phyloP scores from a whole-genome alignment of 257 asterid genomes.

The Vinca minor region DNA sequence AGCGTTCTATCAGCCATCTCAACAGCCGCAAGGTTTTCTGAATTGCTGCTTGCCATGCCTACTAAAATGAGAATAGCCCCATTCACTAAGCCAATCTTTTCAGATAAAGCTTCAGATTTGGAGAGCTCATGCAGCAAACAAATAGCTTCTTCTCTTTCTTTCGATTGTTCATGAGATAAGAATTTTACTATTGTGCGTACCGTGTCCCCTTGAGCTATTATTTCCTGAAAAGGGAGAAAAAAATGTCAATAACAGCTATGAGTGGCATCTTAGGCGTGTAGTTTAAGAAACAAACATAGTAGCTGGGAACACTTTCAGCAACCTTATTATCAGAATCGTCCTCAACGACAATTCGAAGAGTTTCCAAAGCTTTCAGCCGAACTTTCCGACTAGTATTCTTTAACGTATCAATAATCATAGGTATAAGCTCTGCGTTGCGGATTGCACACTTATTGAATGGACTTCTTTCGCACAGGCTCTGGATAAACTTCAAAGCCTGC shows the following conservation, averaged over 20 bases:
- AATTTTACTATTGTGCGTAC: slow-evolving; percentile 79
- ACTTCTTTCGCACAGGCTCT: slow-evolving; percentile 58
- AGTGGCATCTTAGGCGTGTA: slow-evolving; percentile 7
- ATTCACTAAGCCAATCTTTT: slow-evolving; percentile 71
- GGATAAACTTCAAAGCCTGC: slow-evolving; percentile 57
- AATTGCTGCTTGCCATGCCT: slow-evolving; percentile 89
- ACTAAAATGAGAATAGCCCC: slow-evolving; percentile 85
- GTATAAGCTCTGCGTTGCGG: slow-evolving; percentile 65
- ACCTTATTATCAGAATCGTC: slow-evolving; percentile 90
- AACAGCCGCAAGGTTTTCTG: slow-evolving; percentile 62
- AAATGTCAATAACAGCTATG: slow-evolving; percentile 10
- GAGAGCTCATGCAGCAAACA: slow-evolving; percentile 83
- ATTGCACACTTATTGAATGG: slow-evolving; percentile 53
- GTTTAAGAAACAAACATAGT: slow-evolving; percentile 6
- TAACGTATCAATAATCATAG: slow-evolving; percentile 65
- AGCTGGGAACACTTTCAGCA: slow-evolving; percentile 31
- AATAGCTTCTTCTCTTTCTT: slow-evolving; percentile 89
- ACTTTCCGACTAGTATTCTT: slow-evolving; percentile 62
- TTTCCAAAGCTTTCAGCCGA: slow-evolving; percentile 72
- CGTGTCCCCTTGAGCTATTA: slow-evolving; percentile 83
- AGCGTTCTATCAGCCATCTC: slow-evolving; percentile 77
- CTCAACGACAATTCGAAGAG: slow-evolving; percentile 76
- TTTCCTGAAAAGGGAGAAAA: slow-evolving; percentile 54
- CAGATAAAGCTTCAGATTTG: slow-evolving; percentile 58
- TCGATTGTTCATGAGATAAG: slow-evolving; percentile 61